Evolutionary conservation across 2,329 filamentous ascomycete species (phyloP), one percentile per base, ranked within the genome.

Genomic region (Phyllosticta ampelicida): DNA sequence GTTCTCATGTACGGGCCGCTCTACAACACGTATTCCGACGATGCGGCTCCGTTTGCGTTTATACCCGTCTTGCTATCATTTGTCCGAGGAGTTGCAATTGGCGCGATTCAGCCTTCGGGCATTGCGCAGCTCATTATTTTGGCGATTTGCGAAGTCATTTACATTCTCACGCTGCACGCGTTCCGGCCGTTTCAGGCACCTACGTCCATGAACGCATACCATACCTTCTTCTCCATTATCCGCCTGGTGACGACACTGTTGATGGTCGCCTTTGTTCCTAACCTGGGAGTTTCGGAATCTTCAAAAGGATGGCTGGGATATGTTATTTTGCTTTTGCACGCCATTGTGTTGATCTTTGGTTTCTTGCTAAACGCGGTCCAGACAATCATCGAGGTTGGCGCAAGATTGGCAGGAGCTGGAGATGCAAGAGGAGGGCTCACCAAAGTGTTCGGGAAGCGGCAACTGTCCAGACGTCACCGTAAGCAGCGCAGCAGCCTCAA

Each of bases 141-240:
- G 48, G 91, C 91, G 23, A 92, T 96, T 57, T 96, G 91, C 71
- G 94, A 99, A 74, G 87, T 97, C 62, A 86, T 96, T 30, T 84
- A 91, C 60, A 84, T 96, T 36, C 78, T 97, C 51, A 92, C 91
- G 0, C 76, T 97, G 4, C 86, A 94, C 65, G 89, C 90, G 8
- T 95, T 97, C 75, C 85, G 88, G 16, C 94, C 94, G 0, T 99
- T 95, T 67, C 86, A 92, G 61, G 85, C 86, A 1, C 85, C 91
- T 20, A 97, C 94, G 0, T 96, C 92, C 26, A 99, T 99, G 94
- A 97, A 97, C 68, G 84, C 89, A 9, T 96, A 96, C 64, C 91
- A 97, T 66, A 89, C 87, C 1, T 83, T 90, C 62, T 96, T 96
- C 71, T 83, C 90, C 0, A 75, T 80, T 1, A 77, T 95, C 13